Percentiles rank a stretch among this genome's conserved stretches.
phyloP scores from a whole-genome alignment of 768 basidiomycete species.

The Russula compacta region DNA sequence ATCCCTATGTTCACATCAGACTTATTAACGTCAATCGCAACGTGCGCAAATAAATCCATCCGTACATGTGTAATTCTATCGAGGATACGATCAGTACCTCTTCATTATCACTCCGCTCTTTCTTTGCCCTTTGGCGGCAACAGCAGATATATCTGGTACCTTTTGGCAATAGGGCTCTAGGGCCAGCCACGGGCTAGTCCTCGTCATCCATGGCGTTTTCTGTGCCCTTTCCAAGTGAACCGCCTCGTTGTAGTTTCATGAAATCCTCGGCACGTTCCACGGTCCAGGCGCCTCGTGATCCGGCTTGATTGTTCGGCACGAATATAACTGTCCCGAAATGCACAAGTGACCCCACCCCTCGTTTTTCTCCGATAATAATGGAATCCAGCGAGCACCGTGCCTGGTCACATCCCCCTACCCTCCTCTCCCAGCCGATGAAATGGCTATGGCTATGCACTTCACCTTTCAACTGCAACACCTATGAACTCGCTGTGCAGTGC shows the following conservation, averaged over 20 bases:
- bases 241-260: conserved; percentile 8
- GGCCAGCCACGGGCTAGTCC: background rate
- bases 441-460: background rate
- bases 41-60: background rate
- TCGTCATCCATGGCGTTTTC: background rate
- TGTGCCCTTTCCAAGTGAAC: background rate
- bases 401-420: background rate
- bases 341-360: background rate
- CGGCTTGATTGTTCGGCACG: conserved; percentile 3
- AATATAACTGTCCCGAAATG: background rate
- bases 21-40: conserved; percentile 2
- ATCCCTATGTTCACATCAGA: background rate
- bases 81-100: conserved; percentile 10
- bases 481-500: background rate
- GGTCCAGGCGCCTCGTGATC: conserved; percentile 7
- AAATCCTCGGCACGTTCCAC: background rate
- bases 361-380: conserved; percentile 12
- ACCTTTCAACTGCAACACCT: background rate
- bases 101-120: conserved; percentile 1
- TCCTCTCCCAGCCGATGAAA: background rate
- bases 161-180: background rate
- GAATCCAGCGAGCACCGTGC: background rate
- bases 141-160: background rate
- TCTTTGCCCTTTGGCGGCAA: background rate
- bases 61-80: conserved; percentile 11